phyloP scores from a whole-genome alignment of 1,284 basidiomycete genomes.

The Trichosporon sp. region DNA sequence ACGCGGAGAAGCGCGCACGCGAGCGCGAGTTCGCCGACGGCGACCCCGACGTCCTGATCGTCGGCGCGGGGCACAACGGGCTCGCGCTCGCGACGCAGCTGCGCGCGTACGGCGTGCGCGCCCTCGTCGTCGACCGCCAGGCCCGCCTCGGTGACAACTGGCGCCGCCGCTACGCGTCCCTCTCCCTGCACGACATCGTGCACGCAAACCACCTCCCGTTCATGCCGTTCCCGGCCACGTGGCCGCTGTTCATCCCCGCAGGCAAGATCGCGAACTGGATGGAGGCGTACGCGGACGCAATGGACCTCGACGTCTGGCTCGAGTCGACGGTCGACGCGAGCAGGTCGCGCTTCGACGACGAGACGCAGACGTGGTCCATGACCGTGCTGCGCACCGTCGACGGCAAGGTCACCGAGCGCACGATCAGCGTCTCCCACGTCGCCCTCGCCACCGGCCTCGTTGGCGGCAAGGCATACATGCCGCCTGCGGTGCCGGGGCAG shows the following conservation, averaged over 20 bases:
- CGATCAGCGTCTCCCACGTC: constrained; percentile 51
- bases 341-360: constrained; percentile 52
- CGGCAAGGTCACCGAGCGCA: constrained; percentile 47
- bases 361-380: constrained; percentile 53
- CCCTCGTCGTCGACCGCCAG: constrained; percentile 57
- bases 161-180: constrained; percentile 56
- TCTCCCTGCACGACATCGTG: constrained; percentile 63
- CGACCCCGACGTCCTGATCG: constrained; percentile 1
- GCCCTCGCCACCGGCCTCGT: constrained; percentile 56
- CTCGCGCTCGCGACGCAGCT: constrained; percentile 60
- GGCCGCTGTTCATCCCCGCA: constrained; percentile 39
- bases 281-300: constrained; percentile 60
- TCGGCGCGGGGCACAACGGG: constrained; percentile 65
- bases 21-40: neutral
- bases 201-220: constrained; percentile 43
- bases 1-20: neutral
- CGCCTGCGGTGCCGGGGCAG: constrained; percentile 50
- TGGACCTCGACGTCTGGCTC: constrained; percentile 66
- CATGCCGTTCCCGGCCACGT: constrained; percentile 31
- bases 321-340: constrained; percentile 53
- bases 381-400: constrained; percentile 49
- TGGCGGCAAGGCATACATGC: constrained; percentile 55
- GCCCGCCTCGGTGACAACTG: constrained; percentile 56
- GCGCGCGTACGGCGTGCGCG: constrained; percentile 56
- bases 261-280: constrained; percentile 64